A percentile compares a stretch with the other conserved stretches of the same genome.
phyloP scores from a whole-genome alignment of 345 rosid genomes.

The Eucalyptus erythrocorys region DNA sequence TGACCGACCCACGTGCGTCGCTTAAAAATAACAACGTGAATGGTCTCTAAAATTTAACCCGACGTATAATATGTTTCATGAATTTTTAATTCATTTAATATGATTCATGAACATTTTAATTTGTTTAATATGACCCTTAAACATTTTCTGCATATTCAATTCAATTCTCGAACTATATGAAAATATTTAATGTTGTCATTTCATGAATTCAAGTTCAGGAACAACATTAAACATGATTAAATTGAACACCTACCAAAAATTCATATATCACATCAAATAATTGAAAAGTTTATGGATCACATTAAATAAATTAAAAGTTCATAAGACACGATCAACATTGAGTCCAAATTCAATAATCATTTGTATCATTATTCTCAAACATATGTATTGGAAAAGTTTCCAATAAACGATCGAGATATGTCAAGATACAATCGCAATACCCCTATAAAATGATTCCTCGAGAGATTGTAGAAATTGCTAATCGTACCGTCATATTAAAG shows the following conservation, averaged over 20 bases:
- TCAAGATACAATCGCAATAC: fast-evolving
- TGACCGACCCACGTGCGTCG: fast-evolving
- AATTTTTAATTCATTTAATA: fast-evolving
- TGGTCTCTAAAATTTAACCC: fast-evolving
- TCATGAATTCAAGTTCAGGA: fast-evolving
- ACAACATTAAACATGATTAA: fast-evolving
- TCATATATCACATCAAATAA: fast-evolving
- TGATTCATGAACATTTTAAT: fast-evolving
- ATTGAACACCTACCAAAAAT: fast-evolving
- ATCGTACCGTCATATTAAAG: fast-evolving
- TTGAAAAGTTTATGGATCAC: fast-evolving
- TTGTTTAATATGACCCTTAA: fast-evolving
- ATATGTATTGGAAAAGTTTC: fast-evolving
- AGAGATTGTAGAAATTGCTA: fast-evolving
- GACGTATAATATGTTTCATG: too few species aligned
- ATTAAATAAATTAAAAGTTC: too few species aligned
- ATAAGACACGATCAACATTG: fast-evolving
- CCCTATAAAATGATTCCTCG: fast-evolving
- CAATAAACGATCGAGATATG: fast-evolving
- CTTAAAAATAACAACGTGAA: fast-evolving
- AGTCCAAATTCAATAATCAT: fast-evolving
- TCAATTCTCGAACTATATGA: fast-evolving
- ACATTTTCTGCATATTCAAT: fast-evolving
- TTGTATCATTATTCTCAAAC: too few species aligned
- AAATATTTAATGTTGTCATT: fast-evolving